Evolutionary conservation across 2,329 filamentous ascomycete genomes (phyloP), one percentile per base, ranked within the genome.

Genomic region (Chaetomium sp.): DNA sequence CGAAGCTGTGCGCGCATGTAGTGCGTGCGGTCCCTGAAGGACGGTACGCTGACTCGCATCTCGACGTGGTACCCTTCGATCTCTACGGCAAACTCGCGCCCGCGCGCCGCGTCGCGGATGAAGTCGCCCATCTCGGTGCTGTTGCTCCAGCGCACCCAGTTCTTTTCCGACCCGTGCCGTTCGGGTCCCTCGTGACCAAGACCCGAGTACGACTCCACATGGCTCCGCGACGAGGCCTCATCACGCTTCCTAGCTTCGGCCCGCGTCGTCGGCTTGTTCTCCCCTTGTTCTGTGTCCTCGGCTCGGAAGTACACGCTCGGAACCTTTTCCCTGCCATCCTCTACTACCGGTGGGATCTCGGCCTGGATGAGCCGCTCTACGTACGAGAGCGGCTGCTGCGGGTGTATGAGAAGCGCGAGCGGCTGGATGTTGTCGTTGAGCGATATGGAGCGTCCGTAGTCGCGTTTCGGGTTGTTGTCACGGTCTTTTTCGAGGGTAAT

Each of bases 91-190:
- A 96, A 96, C 67, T 95, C 89, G 53, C 88, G 84, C 0, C 88
- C 89, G 3, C 89, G 79, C 0, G 91, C 89, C 0, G 91, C 91
- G 67, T 96, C 91, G 7, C 90, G 84, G 61, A 96, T 94, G 67
- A 96, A 96, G 72, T 96, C 91, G 8, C 91, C 91, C 36, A 96
- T 87, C 68, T 96, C 91, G 1, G 91, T 96, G 35, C 86, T 89
- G 43, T 85, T 84, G 45, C 87, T 91, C 91, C 91, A 96, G 35
- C 90, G 85, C 2, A 96, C 89, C 74, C 92, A 94, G 53, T 82
- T 80, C 55, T 78, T 74, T 33, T 79, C 73, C 40, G 79, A 73
- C 5, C 71, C 67, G 4, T 63, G 34, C 44, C 64, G 40, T 70
- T 76, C 56, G 67, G 68, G 33, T 69, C 74, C 12, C 73, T 88